Evolutionary conservation across 768 basidiomycete genomes (phyloP).

Genomic region (Pulveroboletus sp.): DNA sequence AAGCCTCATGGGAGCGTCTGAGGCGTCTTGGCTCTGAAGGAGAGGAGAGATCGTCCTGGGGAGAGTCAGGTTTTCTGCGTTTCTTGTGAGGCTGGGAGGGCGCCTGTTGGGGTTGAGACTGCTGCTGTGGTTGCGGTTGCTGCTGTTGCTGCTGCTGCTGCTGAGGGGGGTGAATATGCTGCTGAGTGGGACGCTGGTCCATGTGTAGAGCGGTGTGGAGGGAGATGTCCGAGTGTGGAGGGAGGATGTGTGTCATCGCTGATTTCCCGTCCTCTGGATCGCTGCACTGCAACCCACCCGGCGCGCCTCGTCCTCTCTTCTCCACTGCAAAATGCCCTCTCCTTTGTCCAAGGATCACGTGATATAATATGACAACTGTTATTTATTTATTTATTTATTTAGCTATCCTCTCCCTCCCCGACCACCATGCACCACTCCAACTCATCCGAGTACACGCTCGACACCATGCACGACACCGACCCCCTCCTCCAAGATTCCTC

Average conservation of each 20-base stretch:
- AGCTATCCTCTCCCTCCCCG: neutral
- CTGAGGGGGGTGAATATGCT: conserved; percentile 37
- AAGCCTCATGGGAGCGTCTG: conserved; percentile 86
- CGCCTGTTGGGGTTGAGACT: conserved; percentile 31
- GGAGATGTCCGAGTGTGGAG: conserved; percentile 45
- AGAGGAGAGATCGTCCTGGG: conserved; percentile 48
- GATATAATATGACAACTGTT: conserved; percentile 1
- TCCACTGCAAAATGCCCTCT: no score
- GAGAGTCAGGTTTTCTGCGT: conserved; percentile 54
- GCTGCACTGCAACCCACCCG: neutral
- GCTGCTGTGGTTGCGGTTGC: conserved; percentile 23
- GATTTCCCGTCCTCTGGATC: conserved; percentile 9
- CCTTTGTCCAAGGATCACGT: conserved; percentile 25
- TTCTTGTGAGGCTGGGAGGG: conserved; percentile 44
- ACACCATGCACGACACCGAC: conserved; percentile 44
- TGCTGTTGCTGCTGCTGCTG: conserved; percentile 23
- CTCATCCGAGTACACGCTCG: conserved; percentile 58
- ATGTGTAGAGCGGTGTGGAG: conserved; percentile 64
- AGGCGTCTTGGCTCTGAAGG: conserved; percentile 74
- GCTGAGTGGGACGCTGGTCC: conserved; percentile 54
- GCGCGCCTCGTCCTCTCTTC: neutral
- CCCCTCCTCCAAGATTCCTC: conserved; percentile 32
- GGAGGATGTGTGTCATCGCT: conserved; percentile 46
- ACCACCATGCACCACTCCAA: conserved; percentile 31
- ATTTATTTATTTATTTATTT: conserved; percentile 3